A percentile compares a stretch with the other conserved stretches of the same genome.
Evolutionary conservation across 805 yeast genomes (phyloP).

Genomic region (Wilhelminamyces savonicus): DNA sequence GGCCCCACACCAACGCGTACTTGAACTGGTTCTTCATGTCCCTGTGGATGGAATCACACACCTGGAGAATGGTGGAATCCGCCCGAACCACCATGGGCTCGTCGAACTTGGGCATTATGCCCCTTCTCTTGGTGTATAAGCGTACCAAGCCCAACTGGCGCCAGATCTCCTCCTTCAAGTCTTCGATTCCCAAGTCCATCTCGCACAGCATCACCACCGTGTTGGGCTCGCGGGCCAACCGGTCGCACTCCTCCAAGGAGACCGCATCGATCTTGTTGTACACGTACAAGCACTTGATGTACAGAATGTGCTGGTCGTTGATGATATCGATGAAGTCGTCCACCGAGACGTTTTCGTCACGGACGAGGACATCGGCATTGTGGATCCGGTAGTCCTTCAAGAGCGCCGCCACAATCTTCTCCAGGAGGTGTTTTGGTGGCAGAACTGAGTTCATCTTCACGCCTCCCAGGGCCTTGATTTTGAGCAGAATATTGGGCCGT

Average conservation of each 20-base stretch:
- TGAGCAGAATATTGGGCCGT: constrained; percentile 71
- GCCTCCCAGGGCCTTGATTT: constrained; percentile 85
- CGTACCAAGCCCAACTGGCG: constrained; percentile 73
- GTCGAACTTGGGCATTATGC: constrained; percentile 68
- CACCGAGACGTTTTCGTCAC: constrained; percentile 84
- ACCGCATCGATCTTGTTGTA: constrained; percentile 96
- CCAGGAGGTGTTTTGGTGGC: constrained; percentile 79
- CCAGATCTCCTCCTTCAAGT: constrained; percentile 92
- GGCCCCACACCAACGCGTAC: constrained; percentile 95
- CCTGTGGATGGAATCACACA: constrained; percentile 88
- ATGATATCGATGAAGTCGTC: constrained; percentile 90
- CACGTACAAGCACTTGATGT: constrained; percentile 86
- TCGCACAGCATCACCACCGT: constrained; percentile 94
- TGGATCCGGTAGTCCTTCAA: constrained; percentile 84
- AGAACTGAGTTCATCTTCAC: constrained; percentile 73
- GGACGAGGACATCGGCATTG: constrained; percentile 85
- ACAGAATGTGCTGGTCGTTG: constrained; percentile 80
- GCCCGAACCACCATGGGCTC: constrained; percentile 91
- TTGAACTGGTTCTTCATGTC: constrained; percentile 89
- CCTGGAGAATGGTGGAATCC: constrained; percentile 72
- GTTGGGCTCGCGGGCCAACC: constrained; percentile 87
- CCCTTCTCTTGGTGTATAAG: constrained; percentile 84
- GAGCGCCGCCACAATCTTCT: constrained; percentile 68
- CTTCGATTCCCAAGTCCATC: constrained; percentile 77
- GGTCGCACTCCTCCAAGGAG: constrained; percentile 87